Evolutionary conservation across 495 filamentous ascomycete species (phyloP).

Genomic region (Terfezia claveryi): DNA sequence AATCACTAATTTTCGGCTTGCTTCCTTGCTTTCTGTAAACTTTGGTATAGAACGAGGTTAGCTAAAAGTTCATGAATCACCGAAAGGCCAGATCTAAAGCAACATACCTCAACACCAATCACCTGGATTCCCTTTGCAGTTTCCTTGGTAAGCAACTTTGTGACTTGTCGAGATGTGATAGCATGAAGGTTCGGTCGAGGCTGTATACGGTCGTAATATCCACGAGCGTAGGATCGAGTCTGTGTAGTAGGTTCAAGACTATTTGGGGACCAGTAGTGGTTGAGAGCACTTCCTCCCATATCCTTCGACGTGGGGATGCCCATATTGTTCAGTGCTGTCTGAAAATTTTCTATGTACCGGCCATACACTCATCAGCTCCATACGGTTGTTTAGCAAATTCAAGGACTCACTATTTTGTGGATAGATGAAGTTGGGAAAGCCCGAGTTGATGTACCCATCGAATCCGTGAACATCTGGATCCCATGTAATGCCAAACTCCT

Average conservation of each 20-base stretch:
- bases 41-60: background rate
- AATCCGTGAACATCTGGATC: slow-evolving; percentile 21
- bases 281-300: slow-evolving; percentile 26
- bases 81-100: background rate
- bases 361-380: slow-evolving; percentile 1
- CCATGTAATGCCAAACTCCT: slow-evolving; percentile 23
- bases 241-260: slow-evolving; percentile 24
- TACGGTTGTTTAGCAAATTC: background rate
- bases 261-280: slow-evolving; percentile 27
- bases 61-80: background rate
- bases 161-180: slow-evolving; percentile 14
- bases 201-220: slow-evolving; percentile 13
- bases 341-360: slow-evolving; percentile 27
- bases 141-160: slow-evolving; percentile 13
- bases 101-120: slow-evolving; percentile 1
- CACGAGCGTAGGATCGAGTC: slow-evolving; percentile 24
- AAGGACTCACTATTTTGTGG: slow-evolving; percentile 22
- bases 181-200: slow-evolving; percentile 20
- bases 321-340: slow-evolving; percentile 27
- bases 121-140: background rate
- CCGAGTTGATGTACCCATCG: slow-evolving; percentile 26
- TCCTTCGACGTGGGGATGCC: slow-evolving; percentile 28
- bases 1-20: slow-evolving; percentile 7
- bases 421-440: slow-evolving; percentile 32
- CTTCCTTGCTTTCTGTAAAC: background rate